Evolutionary conservation across 163 green algal species (phyloP).

Genomic region (Scenedesmus sp.): DNA sequence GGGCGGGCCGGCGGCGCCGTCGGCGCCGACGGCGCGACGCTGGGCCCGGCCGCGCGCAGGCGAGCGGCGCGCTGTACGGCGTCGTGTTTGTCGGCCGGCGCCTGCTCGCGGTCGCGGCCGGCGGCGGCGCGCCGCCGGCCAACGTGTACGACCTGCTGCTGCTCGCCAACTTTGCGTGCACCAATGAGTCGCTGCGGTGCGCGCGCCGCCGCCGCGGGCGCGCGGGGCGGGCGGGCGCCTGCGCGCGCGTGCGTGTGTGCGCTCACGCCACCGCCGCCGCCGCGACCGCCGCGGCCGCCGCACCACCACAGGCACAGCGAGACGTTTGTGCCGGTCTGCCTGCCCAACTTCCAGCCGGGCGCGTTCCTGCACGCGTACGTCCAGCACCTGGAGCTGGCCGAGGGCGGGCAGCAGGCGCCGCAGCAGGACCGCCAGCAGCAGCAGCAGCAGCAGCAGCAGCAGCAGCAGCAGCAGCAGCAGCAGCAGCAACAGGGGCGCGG

Average conservation of each 20-base stretch:
- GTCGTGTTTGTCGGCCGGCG: slow-evolving; percentile 52
- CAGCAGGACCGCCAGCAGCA: background rate
- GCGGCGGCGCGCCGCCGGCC: slow-evolving; percentile 48
- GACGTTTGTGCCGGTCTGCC: slow-evolving; percentile 77
- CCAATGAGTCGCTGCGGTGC: slow-evolving; percentile 68
- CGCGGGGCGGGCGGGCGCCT: background rate
- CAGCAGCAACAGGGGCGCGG: no score
- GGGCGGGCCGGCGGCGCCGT: no score
- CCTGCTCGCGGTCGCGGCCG: slow-evolving; percentile 47
- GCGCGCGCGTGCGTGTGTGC: no score
- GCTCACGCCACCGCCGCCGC: no score
- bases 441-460: slow-evolving; percentile 24
- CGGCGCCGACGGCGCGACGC: no score
- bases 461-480: slow-evolving; percentile 27
- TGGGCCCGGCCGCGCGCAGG: slow-evolving; percentile 52
- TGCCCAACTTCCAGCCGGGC: slow-evolving; percentile 74
- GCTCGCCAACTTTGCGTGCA: slow-evolving; percentile 77
- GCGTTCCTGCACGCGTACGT: slow-evolving; percentile 85
- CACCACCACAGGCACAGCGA: slow-evolving; percentile 60
- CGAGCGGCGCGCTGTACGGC: slow-evolving; percentile 53
- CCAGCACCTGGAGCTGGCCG: slow-evolving; percentile 53
- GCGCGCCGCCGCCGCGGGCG: background rate
- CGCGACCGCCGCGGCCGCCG: no score
- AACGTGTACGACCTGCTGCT: slow-evolving; percentile 79
- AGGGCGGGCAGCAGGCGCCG: slow-evolving; percentile 34